Base-by-base conservation (phyloP, 2,329 filamentous ascomycete genomes). In the Aspergillus eucalypticola region DNA sequence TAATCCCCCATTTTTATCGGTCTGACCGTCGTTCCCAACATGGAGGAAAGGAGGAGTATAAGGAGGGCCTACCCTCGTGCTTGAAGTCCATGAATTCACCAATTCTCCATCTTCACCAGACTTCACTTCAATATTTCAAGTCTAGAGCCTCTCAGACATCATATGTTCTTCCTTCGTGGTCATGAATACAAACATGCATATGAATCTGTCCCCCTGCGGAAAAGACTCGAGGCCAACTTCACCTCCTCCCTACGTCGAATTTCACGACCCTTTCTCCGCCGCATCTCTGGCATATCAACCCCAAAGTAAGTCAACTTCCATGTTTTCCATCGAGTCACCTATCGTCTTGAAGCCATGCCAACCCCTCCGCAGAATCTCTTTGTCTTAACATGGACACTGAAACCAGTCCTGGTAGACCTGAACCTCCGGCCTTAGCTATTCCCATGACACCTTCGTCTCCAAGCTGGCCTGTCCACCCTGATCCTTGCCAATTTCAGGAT, bases 161-260 rank as follows among this genome's bases (percentile, higher is more conserved):
- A 60, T 61, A 62, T 54, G 71, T 71, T 70, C 66, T 66, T 53
- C 66, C 57, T 51, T 54, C 61, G 72, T 73, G 69, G 68, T 67
- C 54, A 60, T 73, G 61, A 70, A 69, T 27, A 25, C 11, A 15
- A 49, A 49, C 44, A 10, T 50, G 41, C 19, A 44, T 13, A 23
- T 44, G 41, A 44, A 23, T 64, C 65, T 69, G 60, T 66, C 69
- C 49, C 67, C 59, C 65, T 69, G 67, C 62, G 71, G 64, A 68
- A 67, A 67, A 72, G 67, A 69, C 44, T 73, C 32, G 54, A 72
- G 69, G 71, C 64, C 67, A 67, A 71, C 59, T 64, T 73, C 69
- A 61, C 68, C 66, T 50, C 68, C 66, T 50, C 64, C 32, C 64
- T 50, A 50, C 46, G 68, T 68, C 65, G 70, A 66, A 50, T 60